Conservation (phyloP, 768 basidiomycete genomes). For the Agaricus sinodeliciosus region DNA sequence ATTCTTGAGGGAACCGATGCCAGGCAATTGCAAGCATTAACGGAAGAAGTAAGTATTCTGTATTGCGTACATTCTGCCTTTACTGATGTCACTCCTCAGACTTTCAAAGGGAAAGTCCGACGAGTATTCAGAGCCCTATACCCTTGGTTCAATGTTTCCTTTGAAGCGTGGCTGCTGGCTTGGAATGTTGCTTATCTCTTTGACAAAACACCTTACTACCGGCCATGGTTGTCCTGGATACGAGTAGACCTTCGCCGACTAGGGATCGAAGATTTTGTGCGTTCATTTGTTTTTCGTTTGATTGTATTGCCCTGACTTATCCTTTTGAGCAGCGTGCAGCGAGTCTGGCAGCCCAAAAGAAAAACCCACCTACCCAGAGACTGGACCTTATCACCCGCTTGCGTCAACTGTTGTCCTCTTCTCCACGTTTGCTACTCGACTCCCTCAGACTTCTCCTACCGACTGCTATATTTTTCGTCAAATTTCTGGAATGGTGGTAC, state of each 20-base stretch:
- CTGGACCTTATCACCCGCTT: slow-evolving; percentile 36
- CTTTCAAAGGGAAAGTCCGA: slow-evolving; percentile 44
- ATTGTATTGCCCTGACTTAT: background rate
- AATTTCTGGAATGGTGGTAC: slow-evolving; percentile 99
- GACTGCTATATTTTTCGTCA: slow-evolving; percentile 89
- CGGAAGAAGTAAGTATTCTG: slow-evolving; percentile 41
- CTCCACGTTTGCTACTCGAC: slow-evolving; percentile 65
- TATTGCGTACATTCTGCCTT: background rate
- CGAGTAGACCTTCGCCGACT: slow-evolving; percentile 79
- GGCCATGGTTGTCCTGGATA: slow-evolving; percentile 88
- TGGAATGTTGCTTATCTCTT: slow-evolving; percentile 91
- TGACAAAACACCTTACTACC: slow-evolving; percentile 76
- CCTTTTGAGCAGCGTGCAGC: slow-evolving; percentile 33
- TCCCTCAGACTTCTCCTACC: slow-evolving; percentile 77
- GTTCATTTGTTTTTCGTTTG: slow-evolving; percentile 17
- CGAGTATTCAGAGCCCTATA: slow-evolving; percentile 67
- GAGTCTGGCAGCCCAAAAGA: slow-evolving; percentile 25
- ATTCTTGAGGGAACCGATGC: slow-evolving; percentile 42
- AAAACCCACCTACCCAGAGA: slow-evolving; percentile 19
- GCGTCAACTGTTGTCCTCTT: slow-evolving; percentile 38
- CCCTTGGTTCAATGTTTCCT: slow-evolving; percentile 72
- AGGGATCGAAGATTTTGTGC: slow-evolving; percentile 71
- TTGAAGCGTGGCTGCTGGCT: slow-evolving; percentile 76
- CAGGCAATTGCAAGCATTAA: slow-evolving; percentile 37
- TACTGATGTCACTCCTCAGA: slow-evolving; percentile 27